A percentile compares a stretch with the other conserved stretches of the same genome.
Conservation (phyloP, 2,329 filamentous ascomycete species). For the Penicillium rolfsii region DNA sequence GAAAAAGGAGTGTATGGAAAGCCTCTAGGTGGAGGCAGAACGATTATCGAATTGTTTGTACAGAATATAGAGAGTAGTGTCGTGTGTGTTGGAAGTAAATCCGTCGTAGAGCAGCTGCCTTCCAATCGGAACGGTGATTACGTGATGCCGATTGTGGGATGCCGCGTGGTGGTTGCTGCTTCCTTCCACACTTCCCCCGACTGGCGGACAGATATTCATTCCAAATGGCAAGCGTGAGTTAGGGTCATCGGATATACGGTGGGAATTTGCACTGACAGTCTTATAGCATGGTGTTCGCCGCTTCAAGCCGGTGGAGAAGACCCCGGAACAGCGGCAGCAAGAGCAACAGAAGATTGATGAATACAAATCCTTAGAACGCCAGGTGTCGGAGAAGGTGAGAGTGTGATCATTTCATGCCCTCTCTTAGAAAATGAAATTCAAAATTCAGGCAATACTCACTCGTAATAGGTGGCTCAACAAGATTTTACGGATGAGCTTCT, state of each 20-base stretch:
- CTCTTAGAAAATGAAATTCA: background rate
- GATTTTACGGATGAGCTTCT: constrained; percentile 49
- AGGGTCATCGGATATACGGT: background rate
- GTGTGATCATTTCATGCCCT: background rate
- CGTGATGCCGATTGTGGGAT: constrained; percentile 12
- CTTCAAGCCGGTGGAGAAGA: constrained; percentile 60
- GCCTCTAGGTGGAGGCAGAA: constrained; percentile 10
- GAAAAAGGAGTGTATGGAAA: constrained; percentile 25
- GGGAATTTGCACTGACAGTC: constrained; percentile 21
- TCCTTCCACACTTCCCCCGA: constrained; percentile 7
- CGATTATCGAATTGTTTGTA: constrained; percentile 3
- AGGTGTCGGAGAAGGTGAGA: constrained; percentile 68
- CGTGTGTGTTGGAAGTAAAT: constrained; percentile 9
- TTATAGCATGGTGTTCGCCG: constrained; percentile 82
- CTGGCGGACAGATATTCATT: background rate
- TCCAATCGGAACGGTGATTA: constrained; percentile 8
- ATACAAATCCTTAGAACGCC: constrained; percentile 72
- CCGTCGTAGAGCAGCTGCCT: constrained; percentile 5
- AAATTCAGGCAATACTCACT: constrained; percentile 16
- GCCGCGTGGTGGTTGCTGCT: background rate
- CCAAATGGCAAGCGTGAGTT: constrained; percentile 40
- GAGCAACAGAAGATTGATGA: constrained; percentile 75
- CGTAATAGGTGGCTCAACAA: constrained; percentile 41
- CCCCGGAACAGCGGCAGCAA: constrained; percentile 70
- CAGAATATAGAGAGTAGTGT: background rate